phyloP scores from a whole-genome alignment of 768 basidiomycete genomes.

The Suillus ampliporus region DNA sequence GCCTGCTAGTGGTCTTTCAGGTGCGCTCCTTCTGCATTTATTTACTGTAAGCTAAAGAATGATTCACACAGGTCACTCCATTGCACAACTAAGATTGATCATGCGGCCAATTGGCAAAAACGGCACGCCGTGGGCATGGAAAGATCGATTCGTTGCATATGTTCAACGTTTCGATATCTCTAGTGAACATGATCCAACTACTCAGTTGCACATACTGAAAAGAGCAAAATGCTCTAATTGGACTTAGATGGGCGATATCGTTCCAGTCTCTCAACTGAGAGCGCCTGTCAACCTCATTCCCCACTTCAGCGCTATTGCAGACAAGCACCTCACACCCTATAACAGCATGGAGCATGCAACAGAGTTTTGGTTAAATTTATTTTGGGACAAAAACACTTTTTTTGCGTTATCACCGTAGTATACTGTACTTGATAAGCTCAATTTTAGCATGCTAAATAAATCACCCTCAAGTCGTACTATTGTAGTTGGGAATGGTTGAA shows the following conservation, averaged over 20 bases:
- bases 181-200: slow-evolving; percentile 22
- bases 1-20: slow-evolving; percentile 7
- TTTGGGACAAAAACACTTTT: slow-evolving; percentile 37
- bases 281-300: slow-evolving; percentile 34
- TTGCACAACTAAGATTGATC: slow-evolving; percentile 8
- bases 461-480: too few species aligned
- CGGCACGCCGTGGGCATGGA: too few species aligned
- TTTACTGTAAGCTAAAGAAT: too few species aligned
- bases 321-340: slow-evolving; percentile 24
- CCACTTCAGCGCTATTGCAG: slow-evolving; percentile 31
- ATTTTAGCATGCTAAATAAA: background rate
- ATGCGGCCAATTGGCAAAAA: background rate
- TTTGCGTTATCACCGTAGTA: background rate
- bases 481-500: too few species aligned
- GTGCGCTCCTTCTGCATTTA: background rate
- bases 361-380: slow-evolving; percentile 39
- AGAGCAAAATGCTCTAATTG: slow-evolving; percentile 20
- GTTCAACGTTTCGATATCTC: slow-evolving; percentile 31
- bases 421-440: background rate
- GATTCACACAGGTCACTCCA: slow-evolving; percentile 3
- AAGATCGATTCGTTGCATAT: slow-evolving; percentile 29
- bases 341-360: slow-evolving; percentile 28
- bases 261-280: slow-evolving; percentile 30
- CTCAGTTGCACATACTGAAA: slow-evolving; percentile 31
- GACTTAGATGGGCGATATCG: slow-evolving; percentile 30